Evolutionary conservation across 1,284 basidiomycete species (phyloP).

Genomic region (Leccinum huronense): DNA sequence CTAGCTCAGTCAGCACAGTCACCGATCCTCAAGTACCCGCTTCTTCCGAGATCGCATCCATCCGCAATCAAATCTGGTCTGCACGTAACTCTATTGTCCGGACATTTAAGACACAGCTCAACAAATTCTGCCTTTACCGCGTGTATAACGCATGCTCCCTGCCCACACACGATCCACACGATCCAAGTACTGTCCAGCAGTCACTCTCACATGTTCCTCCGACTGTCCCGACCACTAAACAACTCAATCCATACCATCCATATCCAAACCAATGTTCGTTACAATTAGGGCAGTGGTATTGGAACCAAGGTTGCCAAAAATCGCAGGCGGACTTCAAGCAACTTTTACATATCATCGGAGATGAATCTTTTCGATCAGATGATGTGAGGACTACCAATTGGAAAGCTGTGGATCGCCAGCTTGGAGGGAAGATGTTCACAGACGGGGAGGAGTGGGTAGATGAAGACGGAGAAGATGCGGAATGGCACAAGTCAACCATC

Average conservation of each 20-base stretch:
- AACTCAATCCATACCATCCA: background rate
- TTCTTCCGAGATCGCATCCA: background rate
- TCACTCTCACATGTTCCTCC: background rate
- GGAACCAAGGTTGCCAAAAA: constrained; percentile 3
- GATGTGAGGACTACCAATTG: constrained; percentile 2
- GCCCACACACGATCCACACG: background rate
- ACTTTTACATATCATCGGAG: background rate
- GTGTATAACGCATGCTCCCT: background rate
- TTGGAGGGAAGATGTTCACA: background rate
- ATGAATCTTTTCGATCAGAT: background rate
- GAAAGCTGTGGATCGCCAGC: background rate
- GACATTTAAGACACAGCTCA: background rate
- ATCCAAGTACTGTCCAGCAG: background rate
- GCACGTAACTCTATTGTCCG: background rate
- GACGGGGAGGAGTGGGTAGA: background rate
- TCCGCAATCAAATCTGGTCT: background rate
- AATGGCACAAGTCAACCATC: constrained; percentile 1
- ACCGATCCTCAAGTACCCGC: background rate
- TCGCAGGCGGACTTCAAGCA: background rate
- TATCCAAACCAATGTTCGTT: constrained; percentile 1
- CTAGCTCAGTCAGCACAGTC: background rate
- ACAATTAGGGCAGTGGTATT: constrained; percentile 1
- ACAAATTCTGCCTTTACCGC: background rate
- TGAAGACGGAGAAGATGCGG: background rate
- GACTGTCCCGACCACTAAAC: background rate